Evolutionary conservation across 2,329 filamentous ascomycete species (phyloP), one percentile per base, ranked within the genome.

Genomic region (Calonectria ilicicola): DNA sequence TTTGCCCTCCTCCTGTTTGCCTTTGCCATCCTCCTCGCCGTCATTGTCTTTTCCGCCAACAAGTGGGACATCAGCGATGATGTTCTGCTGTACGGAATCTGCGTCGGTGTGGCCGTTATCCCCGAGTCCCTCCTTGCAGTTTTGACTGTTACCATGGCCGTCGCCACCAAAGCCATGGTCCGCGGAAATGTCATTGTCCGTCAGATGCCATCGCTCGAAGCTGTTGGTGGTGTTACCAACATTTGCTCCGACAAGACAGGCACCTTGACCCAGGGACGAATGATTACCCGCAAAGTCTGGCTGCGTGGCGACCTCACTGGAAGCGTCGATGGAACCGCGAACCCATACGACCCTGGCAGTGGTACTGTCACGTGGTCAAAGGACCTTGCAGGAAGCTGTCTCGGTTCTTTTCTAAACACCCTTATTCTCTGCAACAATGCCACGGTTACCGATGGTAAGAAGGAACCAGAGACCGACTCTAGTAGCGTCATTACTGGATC

Each of bases 1-100:
- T 93, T 98, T 79, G 95, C 95, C 32, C 91, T 97, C 51, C 82
- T 95, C 4, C 90, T 98, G 2, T 97, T 98, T 80, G 91, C 88
- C 58, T 89, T 95, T 64, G 95, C 91, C 51, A 85, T 92, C 67
- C 77, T 92, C 3, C 86, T 92, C 40, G 90, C 89, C 63, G 81
- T 92, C 71, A 89, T 92, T 65, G 91, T 93, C 77, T 93, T 93
- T 80, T 89, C 87, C 7, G 90, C 87, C 73, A 90, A 88, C 80
- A 84, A 84, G 70, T 92, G 88, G 83, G 62, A 87, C 1, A 83
- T 91, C 53, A 82, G 85, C 47, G 87, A 88, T 72, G 89, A 92
- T 72, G 89, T 91, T 17, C 84, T 92, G 68, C 88, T 92, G 35
- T 91, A 91, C 77, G 89, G 89, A 70, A 91, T 91, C 74, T 91